Conservation (phyloP, 192 early-diverging fungal genomes). For the Physocladia obscura region DNA sequence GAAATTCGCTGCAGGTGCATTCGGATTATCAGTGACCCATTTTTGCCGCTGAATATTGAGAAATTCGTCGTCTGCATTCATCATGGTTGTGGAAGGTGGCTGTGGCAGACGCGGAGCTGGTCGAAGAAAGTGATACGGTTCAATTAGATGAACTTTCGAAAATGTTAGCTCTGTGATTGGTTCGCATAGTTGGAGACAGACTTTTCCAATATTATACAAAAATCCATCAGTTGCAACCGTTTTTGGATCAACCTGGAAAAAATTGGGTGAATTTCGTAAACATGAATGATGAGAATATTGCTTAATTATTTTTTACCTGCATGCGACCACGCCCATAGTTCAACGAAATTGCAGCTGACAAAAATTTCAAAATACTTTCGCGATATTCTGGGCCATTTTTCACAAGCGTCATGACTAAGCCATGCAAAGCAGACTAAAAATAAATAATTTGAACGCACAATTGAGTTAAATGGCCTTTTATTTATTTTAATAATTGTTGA, state of each 20-base stretch:
- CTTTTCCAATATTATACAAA: constrained; percentile 70
- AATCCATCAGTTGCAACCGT: constrained; percentile 84
- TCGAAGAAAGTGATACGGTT: constrained; percentile 66
- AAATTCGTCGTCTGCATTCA: constrained; percentile 62
- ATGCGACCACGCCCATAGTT: constrained; percentile 75
- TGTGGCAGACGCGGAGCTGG: constrained; percentile 51
- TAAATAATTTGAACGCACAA: no score
- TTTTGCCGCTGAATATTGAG: not conserved
- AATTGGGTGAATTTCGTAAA: no score
- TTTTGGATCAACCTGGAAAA: constrained; percentile 55
- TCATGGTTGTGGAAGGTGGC: constrained; percentile 69
- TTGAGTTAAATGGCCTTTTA: not conserved
- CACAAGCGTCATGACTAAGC: constrained; percentile 59
- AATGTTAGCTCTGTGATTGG: constrained; percentile 81
- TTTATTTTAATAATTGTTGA: not conserved
- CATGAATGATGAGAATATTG: not conserved
- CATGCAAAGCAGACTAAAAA: constrained; percentile 38
- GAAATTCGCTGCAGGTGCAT: constrained; percentile 60
- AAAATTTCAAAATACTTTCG: constrained; percentile 64
- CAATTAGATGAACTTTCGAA: constrained; percentile 75
- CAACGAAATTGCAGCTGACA: constrained; percentile 60
- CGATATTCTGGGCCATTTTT: constrained; percentile 58
- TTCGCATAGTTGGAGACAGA: constrained; percentile 71
- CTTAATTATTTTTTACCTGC: constrained; percentile 49
- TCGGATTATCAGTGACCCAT: constrained; percentile 20